Conservation (phyloP, 192 early-diverging fungal genomes). For the Linnemannia zychae region DNA sequence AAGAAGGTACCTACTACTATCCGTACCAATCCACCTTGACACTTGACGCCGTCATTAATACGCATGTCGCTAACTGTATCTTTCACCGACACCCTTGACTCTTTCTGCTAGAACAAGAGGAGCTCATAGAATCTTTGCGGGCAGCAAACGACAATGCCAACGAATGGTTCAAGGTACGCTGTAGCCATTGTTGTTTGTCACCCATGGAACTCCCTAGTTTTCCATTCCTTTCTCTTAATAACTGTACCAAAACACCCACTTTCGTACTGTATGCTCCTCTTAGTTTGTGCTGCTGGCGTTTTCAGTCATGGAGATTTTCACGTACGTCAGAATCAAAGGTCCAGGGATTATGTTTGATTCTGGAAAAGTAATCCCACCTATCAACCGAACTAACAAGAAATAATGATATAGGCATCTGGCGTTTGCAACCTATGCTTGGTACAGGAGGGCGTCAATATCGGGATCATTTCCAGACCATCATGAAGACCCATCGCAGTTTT, state of each 20-base stretch:
- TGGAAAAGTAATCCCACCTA: background rate
- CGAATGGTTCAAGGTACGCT: constrained; percentile 32
- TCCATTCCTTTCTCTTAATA: background rate
- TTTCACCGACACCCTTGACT: background rate
- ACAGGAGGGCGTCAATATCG: background rate
- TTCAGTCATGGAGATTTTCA: constrained; percentile 33
- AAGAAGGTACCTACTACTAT: constrained; percentile 30
- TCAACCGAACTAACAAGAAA: background rate
- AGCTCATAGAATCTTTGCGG: constrained; percentile 35
- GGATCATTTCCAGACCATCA: constrained; percentile 10
- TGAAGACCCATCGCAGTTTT: constrained; percentile 1
- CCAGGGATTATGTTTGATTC: too few species aligned
- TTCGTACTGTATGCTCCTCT: background rate
- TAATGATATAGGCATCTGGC: constrained; percentile 26
- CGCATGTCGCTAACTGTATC: background rate
- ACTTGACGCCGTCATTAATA: background rate
- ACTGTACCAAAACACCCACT: background rate
- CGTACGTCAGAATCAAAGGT: constrained; percentile 1
- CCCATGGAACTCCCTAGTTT: too few species aligned
- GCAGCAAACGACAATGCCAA: constrained; percentile 42
- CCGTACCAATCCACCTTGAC: background rate
- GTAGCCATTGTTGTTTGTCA: background rate
- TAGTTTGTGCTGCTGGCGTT: constrained; percentile 37
- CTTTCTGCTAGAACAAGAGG: constrained; percentile 37
- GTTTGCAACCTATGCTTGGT: constrained; percentile 18